Evolutionary conservation across 176 grass and related monocot species (phyloP).

Genomic region (sorghum (Sorghum bicolor)): DNA sequence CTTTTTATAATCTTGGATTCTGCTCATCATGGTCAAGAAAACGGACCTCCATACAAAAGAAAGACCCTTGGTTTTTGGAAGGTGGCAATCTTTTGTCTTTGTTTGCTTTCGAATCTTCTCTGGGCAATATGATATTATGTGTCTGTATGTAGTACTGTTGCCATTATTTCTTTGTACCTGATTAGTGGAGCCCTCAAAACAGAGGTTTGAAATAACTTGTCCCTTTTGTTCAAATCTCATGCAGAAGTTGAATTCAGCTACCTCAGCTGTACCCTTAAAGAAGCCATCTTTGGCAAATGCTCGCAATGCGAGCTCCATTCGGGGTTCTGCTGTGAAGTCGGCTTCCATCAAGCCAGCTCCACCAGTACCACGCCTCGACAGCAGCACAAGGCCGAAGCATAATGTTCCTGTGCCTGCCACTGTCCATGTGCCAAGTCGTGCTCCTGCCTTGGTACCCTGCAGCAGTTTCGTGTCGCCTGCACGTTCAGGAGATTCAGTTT

Average conservation of each 20-base stretch:
- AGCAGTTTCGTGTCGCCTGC: slow-evolving; percentile 52
- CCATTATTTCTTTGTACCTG: background rate
- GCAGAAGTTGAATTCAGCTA: slow-evolving; percentile 48
- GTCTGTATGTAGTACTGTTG: background rate
- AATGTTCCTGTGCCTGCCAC: background rate
- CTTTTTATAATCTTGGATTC: background rate
- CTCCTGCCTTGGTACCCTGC: slow-evolving; percentile 43
- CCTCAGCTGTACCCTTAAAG: slow-evolving; percentile 39
- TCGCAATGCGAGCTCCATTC: slow-evolving; percentile 10
- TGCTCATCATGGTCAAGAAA: slow-evolving; percentile 4
- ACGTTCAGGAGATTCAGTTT: slow-evolving; percentile 60
- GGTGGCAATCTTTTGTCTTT: slow-evolving; percentile 14
- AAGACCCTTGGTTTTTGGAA: slow-evolving; percentile 23
- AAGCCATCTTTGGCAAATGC: slow-evolving; percentile 42
- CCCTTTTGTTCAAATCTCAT: slow-evolving; percentile 19
- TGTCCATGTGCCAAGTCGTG: slow-evolving; percentile 5
- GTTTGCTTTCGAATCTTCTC: slow-evolving; percentile 37
- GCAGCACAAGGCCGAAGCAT: background rate
- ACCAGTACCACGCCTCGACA: slow-evolving; percentile 1
- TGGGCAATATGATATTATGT: background rate
- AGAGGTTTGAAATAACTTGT: background rate
- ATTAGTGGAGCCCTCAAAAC: background rate
- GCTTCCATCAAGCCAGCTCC: slow-evolving; percentile 42
- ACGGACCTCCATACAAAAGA: background rate
- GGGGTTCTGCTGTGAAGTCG: slow-evolving; percentile 28